phyloP scores from a whole-genome alignment of 257 asterid species.

The Cordia subcordata region DNA sequence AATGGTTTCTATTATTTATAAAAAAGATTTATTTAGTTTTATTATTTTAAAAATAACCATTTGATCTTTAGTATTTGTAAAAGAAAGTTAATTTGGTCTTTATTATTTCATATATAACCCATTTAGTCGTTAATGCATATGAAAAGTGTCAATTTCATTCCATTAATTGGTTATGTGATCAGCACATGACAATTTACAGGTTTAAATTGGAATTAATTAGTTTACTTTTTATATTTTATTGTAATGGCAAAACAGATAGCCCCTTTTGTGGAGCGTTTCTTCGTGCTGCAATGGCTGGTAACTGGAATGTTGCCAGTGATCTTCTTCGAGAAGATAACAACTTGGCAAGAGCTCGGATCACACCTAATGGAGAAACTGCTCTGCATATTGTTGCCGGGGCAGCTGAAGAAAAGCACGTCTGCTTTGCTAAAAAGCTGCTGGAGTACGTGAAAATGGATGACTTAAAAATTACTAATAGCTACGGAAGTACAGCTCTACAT shows the following conservation, averaged over 20 bases:
- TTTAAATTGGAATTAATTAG: too few relatives aligned
- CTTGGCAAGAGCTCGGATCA: conserved; percentile 15
- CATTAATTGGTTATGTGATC: too few relatives aligned
- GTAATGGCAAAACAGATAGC: not conserved
- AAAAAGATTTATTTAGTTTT: too few relatives aligned
- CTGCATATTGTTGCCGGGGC: conserved; percentile 20
- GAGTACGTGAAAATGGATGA: not conserved
- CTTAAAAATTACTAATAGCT: conserved; percentile 9
- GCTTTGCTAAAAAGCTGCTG: conserved; percentile 17
- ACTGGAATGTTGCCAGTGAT: conserved; percentile 16
- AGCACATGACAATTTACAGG: too few relatives aligned
- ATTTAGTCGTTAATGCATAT: too few relatives aligned
- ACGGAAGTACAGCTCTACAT: conserved; percentile 28
- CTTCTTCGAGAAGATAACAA: not conserved
- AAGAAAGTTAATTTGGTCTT: too few relatives aligned
- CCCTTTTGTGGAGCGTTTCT: not conserved
- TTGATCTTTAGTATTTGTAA: too few relatives aligned
- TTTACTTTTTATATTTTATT: too few relatives aligned
- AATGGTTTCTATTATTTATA: too few relatives aligned
- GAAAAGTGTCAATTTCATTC: too few relatives aligned
- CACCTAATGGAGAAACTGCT: conserved; percentile 30
- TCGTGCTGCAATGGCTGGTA: conserved; percentile 27
- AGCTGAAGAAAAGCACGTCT: conserved; percentile 17
- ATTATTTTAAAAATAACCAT: too few relatives aligned
- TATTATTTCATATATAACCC: too few relatives aligned